Conservation (phyloP, 2,329 filamentous ascomycete genomes). For the Scedosporium aurantiacum region DNA sequence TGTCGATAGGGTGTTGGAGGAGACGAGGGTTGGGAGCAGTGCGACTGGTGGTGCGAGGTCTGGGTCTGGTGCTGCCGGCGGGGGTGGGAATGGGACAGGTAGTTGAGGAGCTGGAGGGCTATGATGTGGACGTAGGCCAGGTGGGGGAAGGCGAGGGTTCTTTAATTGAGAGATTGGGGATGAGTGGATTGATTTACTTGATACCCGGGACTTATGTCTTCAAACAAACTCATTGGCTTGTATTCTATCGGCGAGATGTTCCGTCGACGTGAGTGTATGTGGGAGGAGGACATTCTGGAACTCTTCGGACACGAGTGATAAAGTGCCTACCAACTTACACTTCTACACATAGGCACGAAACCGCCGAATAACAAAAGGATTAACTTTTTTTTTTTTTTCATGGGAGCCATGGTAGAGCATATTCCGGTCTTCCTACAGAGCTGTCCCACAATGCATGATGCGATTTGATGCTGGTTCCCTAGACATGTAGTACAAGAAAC, state of each 20-base stretch:
- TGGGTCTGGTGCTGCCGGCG: neutral
- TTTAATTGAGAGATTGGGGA: neutral
- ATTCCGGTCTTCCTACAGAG: neutral
- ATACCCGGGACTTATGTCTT: neutral
- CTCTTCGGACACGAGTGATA: too few species aligned
- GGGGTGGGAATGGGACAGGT: constrained; percentile 1
- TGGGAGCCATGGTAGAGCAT: neutral
- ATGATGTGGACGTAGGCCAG: neutral
- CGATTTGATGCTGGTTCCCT: neutral
- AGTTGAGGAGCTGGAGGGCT: neutral
- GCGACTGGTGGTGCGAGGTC: neutral
- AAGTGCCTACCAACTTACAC: too few species aligned
- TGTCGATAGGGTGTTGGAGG: constrained; percentile 36
- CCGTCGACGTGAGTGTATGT: neutral
- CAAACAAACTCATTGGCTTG: neutral
- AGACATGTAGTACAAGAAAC: constrained; percentile 2
- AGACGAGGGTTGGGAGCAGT: constrained; percentile 25
- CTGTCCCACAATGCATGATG: neutral
- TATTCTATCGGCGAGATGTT: too few species aligned
- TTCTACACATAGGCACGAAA: too few species aligned
- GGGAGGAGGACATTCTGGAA: neutral
- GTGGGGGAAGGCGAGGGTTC: too few species aligned
- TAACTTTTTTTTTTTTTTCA: neutral
- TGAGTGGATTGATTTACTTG: neutral
- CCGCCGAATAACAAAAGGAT: too few species aligned